phyloP scores from a whole-genome alignment of 208 protist genomes.

The Dictyostelium gargantuum region DNA sequence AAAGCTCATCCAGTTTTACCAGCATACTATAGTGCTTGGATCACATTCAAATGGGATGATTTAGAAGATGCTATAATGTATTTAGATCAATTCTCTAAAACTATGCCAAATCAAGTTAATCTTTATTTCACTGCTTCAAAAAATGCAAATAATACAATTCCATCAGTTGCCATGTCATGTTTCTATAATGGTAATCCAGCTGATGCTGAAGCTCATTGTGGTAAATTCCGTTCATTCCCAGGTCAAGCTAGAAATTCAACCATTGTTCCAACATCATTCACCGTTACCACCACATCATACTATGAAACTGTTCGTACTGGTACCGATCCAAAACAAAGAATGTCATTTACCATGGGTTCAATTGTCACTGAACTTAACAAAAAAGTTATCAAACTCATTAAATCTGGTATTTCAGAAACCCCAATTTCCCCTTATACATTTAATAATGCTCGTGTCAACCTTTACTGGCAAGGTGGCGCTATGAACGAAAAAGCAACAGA shows the following conservation, averaged over 20 bases:
- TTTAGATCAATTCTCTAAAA: conserved; percentile 12
- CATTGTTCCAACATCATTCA: background rate
- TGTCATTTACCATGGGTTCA: conserved; percentile 61
- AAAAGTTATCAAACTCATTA: background rate
- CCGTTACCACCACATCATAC: background rate
- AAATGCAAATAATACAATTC: background rate
- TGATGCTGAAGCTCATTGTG: background rate
- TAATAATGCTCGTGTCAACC: conserved; percentile 65
- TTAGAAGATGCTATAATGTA: conserved; percentile 59
- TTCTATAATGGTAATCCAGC: conserved; percentile 50
- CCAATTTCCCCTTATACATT: conserved; percentile 15
- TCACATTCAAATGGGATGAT: conserved; percentile 43
- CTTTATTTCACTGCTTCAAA: conserved; percentile 71
- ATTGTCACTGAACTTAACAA: conserved; percentile 3
- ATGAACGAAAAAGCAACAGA: conserved; percentile 13
- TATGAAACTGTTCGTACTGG: conserved; percentile 46
- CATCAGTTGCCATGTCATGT: conserved; percentile 56
- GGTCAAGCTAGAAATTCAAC: background rate
- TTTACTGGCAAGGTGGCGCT: conserved; percentile 71
- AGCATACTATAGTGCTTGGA: conserved; percentile 54
- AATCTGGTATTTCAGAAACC: background rate
- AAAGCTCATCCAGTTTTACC: conserved; percentile 23
- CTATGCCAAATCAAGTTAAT: conserved; percentile 69
- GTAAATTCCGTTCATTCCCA: conserved; percentile 1
- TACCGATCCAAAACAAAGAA: conserved; percentile 66